These are phyloP conservation scores for Carex littledalei DNA, from an alignment of 176 grass and related monocot genomes.

Conservation along the genomic window DNA sequence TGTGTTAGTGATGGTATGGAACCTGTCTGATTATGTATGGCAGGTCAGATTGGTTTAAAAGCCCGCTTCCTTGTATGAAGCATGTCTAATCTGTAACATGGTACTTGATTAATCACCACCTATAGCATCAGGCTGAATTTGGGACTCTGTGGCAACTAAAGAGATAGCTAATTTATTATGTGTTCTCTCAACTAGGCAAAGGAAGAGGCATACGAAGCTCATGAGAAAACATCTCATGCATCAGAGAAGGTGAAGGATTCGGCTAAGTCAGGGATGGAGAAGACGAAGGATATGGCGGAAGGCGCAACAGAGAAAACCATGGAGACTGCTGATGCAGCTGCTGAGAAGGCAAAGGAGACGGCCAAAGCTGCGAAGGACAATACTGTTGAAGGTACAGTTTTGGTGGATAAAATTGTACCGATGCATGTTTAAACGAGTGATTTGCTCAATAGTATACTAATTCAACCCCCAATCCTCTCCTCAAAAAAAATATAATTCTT, in stretches of 20 bases:
- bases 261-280: slow-evolving; percentile 26
- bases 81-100: not conserved
- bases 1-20: not conserved
- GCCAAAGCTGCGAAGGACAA: slow-evolving; percentile 41
- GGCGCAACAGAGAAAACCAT: slow-evolving; percentile 44
- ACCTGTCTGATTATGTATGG: not conserved
- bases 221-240: slow-evolving; percentile 25
- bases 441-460: not conserved
- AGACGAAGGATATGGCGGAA: slow-evolving; percentile 30
- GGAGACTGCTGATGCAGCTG: slow-evolving; percentile 36
- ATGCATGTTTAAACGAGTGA: not conserved
- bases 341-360: slow-evolving; percentile 48
- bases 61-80: not conserved
- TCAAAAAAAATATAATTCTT: not conserved
- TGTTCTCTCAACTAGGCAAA: slow-evolving; percentile 8
- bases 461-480: no score
- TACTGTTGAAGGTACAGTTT: slow-evolving; percentile 41
- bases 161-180: not conserved
- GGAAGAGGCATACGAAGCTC: slow-evolving; percentile 17
- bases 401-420: not conserved
- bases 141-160: not conserved
- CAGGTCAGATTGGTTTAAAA: not conserved
- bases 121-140: not conserved
- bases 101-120: not conserved
- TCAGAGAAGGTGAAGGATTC: slow-evolving; percentile 2